phyloP scores from a whole-genome alignment of 2,329 filamentous ascomycete genomes.

The Trichothecium sympodiale region DNA sequence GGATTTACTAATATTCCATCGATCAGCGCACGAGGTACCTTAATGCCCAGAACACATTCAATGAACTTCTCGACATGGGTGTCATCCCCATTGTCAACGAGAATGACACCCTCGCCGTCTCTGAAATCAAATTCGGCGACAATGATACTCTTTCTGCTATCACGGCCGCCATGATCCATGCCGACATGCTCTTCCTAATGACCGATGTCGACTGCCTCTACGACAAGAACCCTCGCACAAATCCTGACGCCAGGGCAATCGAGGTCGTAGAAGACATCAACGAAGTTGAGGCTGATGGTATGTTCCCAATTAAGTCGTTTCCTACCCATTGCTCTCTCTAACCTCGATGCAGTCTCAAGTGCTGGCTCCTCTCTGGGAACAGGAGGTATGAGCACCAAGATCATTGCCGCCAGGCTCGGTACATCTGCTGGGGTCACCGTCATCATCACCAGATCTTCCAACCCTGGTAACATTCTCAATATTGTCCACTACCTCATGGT shows the following conservation, averaged over 20 bases:
- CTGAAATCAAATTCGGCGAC: conserved; percentile 98
- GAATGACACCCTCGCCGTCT: conserved; percentile 92
- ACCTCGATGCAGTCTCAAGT: conserved; percentile 55
- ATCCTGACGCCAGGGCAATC: conserved; percentile 80
- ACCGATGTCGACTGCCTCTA: conserved; percentile 97
- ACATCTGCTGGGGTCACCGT: conserved; percentile 93
- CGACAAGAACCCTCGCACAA: conserved; percentile 81
- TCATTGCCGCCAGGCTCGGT: conserved; percentile 81
- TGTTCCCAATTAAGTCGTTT: conserved; percentile 7
- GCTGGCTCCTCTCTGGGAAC: conserved; percentile 84
- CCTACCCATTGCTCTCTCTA: not conserved
- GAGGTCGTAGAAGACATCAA: conserved; percentile 86
- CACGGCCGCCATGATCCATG: conserved; percentile 92
- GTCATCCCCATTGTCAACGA: conserved; percentile 98
- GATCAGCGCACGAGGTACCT: conserved; percentile 75
- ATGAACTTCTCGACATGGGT: conserved; percentile 82
- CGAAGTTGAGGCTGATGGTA: conserved; percentile 69
- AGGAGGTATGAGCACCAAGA: conserved; percentile 96
- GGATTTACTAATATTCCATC: not conserved
- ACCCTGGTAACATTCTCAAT: conserved; percentile 78
- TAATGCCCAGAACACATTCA: conserved; percentile 93
- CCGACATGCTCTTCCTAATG: conserved; percentile 95
- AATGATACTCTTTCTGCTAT: conserved; percentile 97
- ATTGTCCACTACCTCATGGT: conserved; percentile 74
- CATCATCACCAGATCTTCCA: conserved; percentile 88